Evolutionary conservation across 2,329 filamentous ascomycete species (phyloP).

Genomic region (Aspergillus bombycis): DNA sequence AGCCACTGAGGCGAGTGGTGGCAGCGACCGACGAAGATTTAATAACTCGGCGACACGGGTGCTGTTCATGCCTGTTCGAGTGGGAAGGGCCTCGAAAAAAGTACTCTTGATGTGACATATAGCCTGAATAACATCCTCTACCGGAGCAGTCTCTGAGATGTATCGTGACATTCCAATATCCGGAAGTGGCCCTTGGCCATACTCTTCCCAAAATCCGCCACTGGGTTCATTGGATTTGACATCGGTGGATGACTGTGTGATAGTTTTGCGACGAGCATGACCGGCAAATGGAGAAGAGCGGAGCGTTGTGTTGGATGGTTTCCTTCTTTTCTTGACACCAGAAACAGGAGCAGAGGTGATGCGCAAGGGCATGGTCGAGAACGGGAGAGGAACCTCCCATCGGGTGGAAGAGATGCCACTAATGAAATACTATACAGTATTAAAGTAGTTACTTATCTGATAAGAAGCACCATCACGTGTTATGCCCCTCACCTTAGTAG

Average conservation of each 20-base stretch:
- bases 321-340: slow-evolving; percentile 47
- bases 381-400: not conserved
- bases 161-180: slow-evolving; percentile 56
- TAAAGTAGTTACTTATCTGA: not conserved
- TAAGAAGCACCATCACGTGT: not conserved
- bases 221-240: slow-evolving; percentile 27
- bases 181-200: slow-evolving; percentile 48
- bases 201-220: slow-evolving; percentile 25
- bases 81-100: slow-evolving; percentile 61
- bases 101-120: slow-evolving; percentile 55
- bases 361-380: slow-evolving; percentile 48
- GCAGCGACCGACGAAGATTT: slow-evolving; percentile 58
- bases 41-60: slow-evolving; percentile 62
- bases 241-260: slow-evolving; percentile 26
- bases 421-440: no score
- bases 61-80: slow-evolving; percentile 63
- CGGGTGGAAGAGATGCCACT: no score
- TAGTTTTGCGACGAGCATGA: slow-evolving; percentile 46
- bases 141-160: slow-evolving; percentile 50
- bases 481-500: not conserved
- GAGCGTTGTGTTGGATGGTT: slow-evolving; percentile 29
- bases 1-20: slow-evolving; percentile 62
- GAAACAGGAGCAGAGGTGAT: slow-evolving; percentile 52
- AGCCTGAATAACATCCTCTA: slow-evolving; percentile 55
- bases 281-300: slow-evolving; percentile 46